Conservation (phyloP, 2,329 filamentous ascomycete species). For the Stachybotrys elegans region DNA sequence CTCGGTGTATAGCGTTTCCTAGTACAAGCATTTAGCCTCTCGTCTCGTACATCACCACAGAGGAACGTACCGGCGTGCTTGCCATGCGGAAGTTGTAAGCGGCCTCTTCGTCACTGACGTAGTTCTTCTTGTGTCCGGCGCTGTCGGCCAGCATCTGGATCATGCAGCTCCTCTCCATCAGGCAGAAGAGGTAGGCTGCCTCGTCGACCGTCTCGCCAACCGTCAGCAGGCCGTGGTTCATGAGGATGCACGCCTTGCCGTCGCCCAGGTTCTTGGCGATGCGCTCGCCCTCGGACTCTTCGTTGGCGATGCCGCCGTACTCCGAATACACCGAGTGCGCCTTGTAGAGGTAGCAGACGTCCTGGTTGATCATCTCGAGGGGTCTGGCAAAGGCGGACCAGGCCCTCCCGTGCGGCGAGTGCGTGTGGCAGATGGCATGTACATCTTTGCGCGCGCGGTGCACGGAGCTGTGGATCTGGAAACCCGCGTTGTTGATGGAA, state of each 20-base stretch:
- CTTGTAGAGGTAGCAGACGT: slow-evolving; percentile 47
- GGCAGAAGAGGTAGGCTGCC: slow-evolving; percentile 52
- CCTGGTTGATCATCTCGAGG: slow-evolving; percentile 58
- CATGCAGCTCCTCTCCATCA: slow-evolving; percentile 27
- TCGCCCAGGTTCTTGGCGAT: slow-evolving; percentile 51
- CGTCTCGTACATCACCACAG: no score
- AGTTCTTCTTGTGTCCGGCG: slow-evolving; percentile 16
- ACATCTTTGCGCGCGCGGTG: slow-evolving; percentile 53
- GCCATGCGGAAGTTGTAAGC: slow-evolving; percentile 4
- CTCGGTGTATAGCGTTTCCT: slow-evolving; percentile 3
- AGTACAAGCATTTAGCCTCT: no score
- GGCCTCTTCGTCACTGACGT: slow-evolving; percentile 5
- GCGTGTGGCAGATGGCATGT: slow-evolving; percentile 53
- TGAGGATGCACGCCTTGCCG: slow-evolving; percentile 48
- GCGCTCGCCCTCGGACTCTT: slow-evolving; percentile 47
- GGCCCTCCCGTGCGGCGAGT: slow-evolving; percentile 51
- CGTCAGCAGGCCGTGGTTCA: slow-evolving; percentile 59
- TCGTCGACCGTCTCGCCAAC: slow-evolving; percentile 60
- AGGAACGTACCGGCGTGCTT: slow-evolving; percentile 1
- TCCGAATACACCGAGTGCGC: slow-evolving; percentile 52
- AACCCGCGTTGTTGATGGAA: slow-evolving; percentile 52
- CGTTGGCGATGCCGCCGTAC: slow-evolving; percentile 56
- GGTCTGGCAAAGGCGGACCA: slow-evolving; percentile 51
- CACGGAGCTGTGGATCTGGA: slow-evolving; percentile 55
- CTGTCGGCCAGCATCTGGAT: slow-evolving; percentile 27